A percentile compares a stretch with the other conserved stretches of the same genome.
phyloP scores from a whole-genome alignment of 1,139 yeast genomes.

The Yamadazyma friedrichii region DNA sequence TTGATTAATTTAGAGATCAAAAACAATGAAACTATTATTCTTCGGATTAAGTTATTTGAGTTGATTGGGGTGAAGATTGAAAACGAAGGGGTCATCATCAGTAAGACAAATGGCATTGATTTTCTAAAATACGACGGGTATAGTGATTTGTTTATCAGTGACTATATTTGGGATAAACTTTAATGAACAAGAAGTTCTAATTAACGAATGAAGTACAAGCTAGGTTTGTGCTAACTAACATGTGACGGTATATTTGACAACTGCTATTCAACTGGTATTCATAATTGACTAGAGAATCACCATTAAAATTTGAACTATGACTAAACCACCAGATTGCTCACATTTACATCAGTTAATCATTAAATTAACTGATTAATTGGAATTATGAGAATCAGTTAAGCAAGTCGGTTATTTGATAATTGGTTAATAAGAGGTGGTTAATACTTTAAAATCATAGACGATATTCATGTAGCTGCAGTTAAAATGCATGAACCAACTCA shows the following conservation, averaged over 20 bases:
- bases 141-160: conserved; percentile 62
- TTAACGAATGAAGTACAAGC: neutral
- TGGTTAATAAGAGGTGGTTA: too few relatives aligned
- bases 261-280: too few relatives aligned
- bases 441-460: too few relatives aligned
- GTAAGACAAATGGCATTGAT: conserved; percentile 52
- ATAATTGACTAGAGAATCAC: too few relatives aligned
- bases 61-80: conserved; percentile 31
- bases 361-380: neutral
- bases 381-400: neutral
- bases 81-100: conserved; percentile 38
- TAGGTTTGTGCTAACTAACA: too few relatives aligned
- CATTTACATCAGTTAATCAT: too few relatives aligned
- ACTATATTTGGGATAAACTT: conserved; percentile 66
- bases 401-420: too few relatives aligned
- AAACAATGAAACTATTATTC: conserved; percentile 33
- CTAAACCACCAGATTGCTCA: neutral
- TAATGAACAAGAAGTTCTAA: too few relatives aligned
- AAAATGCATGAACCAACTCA: neutral
- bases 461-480: neutral
- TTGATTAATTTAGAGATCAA: conserved; percentile 24
- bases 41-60: conserved; percentile 45
- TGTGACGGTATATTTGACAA: neutral
- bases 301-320: too few relatives aligned
- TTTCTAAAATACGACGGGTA: conserved; percentile 58